These are phyloP conservation scores for Salinomyces thailandicus DNA, from an alignment of 2,329 filamentous ascomycete species.

Conservation along the genomic window DNA sequence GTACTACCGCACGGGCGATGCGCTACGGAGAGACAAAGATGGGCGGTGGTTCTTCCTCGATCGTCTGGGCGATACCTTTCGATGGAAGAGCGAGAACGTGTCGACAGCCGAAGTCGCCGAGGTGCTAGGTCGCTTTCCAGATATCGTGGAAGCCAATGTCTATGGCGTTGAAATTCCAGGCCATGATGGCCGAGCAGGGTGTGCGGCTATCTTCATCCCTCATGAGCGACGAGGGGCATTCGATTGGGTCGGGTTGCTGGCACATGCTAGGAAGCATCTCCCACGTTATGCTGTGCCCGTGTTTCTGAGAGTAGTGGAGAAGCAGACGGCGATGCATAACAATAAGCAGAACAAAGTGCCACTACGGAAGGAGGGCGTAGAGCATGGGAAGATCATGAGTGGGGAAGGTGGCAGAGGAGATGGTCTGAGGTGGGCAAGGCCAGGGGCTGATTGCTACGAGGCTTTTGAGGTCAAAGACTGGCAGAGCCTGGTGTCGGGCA, in stretches of 20 bases:
- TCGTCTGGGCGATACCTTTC: conserved; percentile 39
- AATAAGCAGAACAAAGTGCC: conserved; percentile 73
- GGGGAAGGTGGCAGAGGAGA: conserved; percentile 35
- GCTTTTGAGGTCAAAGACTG: neutral
- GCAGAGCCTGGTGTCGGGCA: conserved; percentile 1
- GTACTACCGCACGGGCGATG: conserved; percentile 40
- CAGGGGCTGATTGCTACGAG: conserved; percentile 15
- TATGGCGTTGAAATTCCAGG: conserved; percentile 39
- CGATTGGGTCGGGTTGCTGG: conserved; percentile 50
- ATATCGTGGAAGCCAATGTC: conserved; percentile 38
- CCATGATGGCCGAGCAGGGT: conserved; percentile 42
- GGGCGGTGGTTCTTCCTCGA: conserved; percentile 42
- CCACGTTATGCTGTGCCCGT: conserved; percentile 67
- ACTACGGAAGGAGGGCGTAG: conserved; percentile 55
- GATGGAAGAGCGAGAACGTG: conserved; percentile 43
- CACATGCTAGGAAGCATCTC: conserved; percentile 48
- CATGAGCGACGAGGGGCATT: conserved; percentile 40
- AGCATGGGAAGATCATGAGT: conserved; percentile 41
- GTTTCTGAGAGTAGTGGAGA: conserved; percentile 55
- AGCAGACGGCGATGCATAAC: conserved; percentile 54
- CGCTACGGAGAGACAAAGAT: conserved; percentile 33
- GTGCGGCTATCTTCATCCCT: conserved; percentile 49
- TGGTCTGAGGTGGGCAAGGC: conserved; percentile 42
- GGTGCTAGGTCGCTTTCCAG: conserved; percentile 35
- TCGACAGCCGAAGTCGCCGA: conserved; percentile 39